Percentiles rank a stretch among this genome's conserved stretches.
Conservation (phyloP, 2,329 filamentous ascomycete genomes). For the Didymella keratinophila region DNA sequence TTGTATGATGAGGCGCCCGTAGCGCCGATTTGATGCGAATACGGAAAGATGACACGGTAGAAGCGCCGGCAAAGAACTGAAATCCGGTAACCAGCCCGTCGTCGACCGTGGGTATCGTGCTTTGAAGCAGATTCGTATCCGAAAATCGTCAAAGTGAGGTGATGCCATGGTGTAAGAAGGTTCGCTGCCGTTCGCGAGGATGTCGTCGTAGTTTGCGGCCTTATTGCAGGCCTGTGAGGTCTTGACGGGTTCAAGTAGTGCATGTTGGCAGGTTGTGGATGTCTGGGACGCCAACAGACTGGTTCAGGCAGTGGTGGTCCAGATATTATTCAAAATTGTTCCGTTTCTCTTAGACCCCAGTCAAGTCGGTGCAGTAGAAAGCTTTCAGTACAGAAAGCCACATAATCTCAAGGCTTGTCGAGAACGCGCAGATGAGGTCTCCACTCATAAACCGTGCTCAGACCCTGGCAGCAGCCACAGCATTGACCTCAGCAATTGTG, state of each 20-base stretch:
- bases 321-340: not conserved
- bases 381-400: not conserved
- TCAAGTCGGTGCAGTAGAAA: not conserved
- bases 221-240: not conserved
- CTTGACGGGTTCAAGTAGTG: not conserved
- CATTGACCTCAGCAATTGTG: slow-evolving; percentile 6
- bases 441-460: not conserved
- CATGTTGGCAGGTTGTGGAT: not conserved
- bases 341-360: not conserved
- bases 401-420: not conserved
- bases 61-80: slow-evolving; percentile 14
- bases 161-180: not conserved
- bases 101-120: slow-evolving; percentile 29
- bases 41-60: slow-evolving; percentile 8
- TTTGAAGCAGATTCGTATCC: slow-evolving; percentile 19
- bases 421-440: slow-evolving; percentile 3
- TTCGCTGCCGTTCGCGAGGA: not conserved
- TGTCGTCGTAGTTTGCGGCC: not conserved
- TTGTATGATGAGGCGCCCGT: slow-evolving; percentile 1
- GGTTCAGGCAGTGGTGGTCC: not conserved
- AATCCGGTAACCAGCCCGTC: slow-evolving; percentile 27
- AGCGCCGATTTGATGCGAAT: slow-evolving; percentile 6
- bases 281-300: not conserved
- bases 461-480: not conserved
- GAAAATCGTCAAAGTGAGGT: slow-evolving; percentile 14